Evolutionary conservation across 169 alveolate species (phyloP), one percentile per base, ranked within the genome.

Genomic region (Plasmodium knowlesi): DNA sequence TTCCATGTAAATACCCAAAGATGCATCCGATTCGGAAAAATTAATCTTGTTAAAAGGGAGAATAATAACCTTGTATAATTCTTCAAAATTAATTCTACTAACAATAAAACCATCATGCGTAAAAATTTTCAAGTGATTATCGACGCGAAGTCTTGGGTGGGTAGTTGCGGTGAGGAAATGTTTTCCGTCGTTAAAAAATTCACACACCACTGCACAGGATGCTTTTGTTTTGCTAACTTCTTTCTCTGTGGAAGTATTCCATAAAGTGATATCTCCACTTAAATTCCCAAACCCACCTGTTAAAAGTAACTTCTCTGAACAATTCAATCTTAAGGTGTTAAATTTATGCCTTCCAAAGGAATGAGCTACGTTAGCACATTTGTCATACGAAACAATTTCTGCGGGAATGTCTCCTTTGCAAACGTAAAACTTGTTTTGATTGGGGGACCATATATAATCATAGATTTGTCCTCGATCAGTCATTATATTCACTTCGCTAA

Each of bases 221-320:
- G 93, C 93, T 85, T 82, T 95, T 19, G 95, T 93, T 82, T 92
- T 95, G 46, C 96, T 98, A 0, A 97, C 78, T 83, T 96, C 97
- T 32, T 92, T 83, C 34, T 94, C 57, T 3, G 37, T 93, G 50
- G 96, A 90, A 39, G 97, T 80, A 79, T 98, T 97, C 99, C 98
- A 98, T 19, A 98, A 92, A 83, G 98, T 98, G 32, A 98, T 96
- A 28, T 97, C 99, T 41, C 99, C 99, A 82, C 97, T 96, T 79
- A 97, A 81, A 85, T 98, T 98, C 14, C 99, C 99, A 93, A 98
- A 98, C 6, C 99, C 99, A 37, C 98, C 99, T 19, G 98, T 92
- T 28, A 97, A 79, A 8, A 97, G 90, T 30, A 97, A 84, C 80
- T 98, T 86, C 70, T 96, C 97, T 57, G 96, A 95, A 22, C 98